Conservation (phyloP, 2,329 filamentous ascomycete genomes). For the Exophiala sp. region DNA sequence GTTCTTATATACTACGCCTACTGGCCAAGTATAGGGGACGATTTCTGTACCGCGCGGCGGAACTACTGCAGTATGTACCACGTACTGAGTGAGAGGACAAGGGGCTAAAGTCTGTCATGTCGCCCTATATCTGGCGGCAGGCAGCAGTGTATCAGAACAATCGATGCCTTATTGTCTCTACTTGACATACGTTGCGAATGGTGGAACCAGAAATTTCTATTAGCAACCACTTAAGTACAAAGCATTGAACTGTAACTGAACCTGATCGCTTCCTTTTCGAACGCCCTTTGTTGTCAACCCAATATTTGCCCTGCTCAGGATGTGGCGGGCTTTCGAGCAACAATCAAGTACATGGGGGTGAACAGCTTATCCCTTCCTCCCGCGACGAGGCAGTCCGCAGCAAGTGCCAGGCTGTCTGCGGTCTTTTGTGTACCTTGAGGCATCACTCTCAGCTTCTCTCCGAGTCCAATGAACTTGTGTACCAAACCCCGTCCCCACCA, state of each 20-base stretch:
- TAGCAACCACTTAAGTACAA: background rate
- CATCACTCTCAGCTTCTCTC: slow-evolving; percentile 70
- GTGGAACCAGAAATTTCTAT: background rate
- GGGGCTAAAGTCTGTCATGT: no score
- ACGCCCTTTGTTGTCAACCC: slow-evolving; percentile 3
- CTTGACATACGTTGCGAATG: no score
- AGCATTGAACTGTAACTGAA: background rate
- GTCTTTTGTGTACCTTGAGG: slow-evolving; percentile 87
- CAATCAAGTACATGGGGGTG: slow-evolving; percentile 97
- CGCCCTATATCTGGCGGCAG: no score
- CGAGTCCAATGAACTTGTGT: slow-evolving; percentile 67
- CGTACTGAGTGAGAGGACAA: no score
- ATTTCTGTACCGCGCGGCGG: no score
- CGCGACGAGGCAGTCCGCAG: slow-evolving; percentile 77
- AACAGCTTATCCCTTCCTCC: slow-evolving; percentile 88
- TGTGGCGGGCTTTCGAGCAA: slow-evolving; percentile 72
- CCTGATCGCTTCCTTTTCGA: background rate
- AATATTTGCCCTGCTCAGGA: background rate
- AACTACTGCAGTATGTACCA: no score
- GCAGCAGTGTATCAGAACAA: no score
- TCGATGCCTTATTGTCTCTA: no score
- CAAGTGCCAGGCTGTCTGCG: slow-evolving; percentile 77
- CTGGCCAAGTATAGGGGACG: no score
- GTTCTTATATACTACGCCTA: no score
- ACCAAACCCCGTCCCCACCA: slow-evolving; percentile 68